Base-by-base conservation (phyloP, 2,329 filamentous ascomycete species). In the Plenodomus tracheiphilus region DNA sequence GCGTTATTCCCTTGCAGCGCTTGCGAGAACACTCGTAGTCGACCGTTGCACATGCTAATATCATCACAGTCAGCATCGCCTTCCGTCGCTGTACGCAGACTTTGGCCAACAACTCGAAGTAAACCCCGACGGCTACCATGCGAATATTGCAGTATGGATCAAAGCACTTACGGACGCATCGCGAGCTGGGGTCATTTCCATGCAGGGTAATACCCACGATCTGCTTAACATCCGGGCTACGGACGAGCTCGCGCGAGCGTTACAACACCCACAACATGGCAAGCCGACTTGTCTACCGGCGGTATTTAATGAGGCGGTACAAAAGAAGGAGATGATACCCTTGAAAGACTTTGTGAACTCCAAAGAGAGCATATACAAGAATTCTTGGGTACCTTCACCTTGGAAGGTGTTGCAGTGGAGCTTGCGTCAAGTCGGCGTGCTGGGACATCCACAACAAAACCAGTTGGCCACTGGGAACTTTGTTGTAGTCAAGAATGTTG, bases 41-140 rank as follows among this genome's bases (percentile, higher is more conserved):
- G 10, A n/a, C n/a, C n/a, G n/a, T n/a, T 10, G 7, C 28, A 48
- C 15, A 39, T 32, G 49, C 59, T 63, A 46, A 64, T 46, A 5
- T 39, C 16, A 18, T n/a, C 15, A 36, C 54, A 72, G 70, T 58
- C 91, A 87, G 75, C 82, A 86, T 55, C 88, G 91, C 41, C 80
- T 96, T 11, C 86, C 89, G 11, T 92, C 91, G 4, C 84, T 96
- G 39, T 96, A 95, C 75, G 92, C 91, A 40, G 91, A 96, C 70
- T 96, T 96, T 67, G 79, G 84, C 32, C 74, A 83, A 4, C 90
- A 93, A 59, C 81, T 81, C 62, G 83, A 81, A 34, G 83, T 88
- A 18, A 96, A 96, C 66, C 89, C 91, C 1, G 90, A 95, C 70
- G 91, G 90, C 63, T 96, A 91, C 75, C 76, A 79, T 17, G 89